phyloP scores from a whole-genome alignment of 2,329 filamentous ascomycete species.

The Microdochium bolleyi region DNA sequence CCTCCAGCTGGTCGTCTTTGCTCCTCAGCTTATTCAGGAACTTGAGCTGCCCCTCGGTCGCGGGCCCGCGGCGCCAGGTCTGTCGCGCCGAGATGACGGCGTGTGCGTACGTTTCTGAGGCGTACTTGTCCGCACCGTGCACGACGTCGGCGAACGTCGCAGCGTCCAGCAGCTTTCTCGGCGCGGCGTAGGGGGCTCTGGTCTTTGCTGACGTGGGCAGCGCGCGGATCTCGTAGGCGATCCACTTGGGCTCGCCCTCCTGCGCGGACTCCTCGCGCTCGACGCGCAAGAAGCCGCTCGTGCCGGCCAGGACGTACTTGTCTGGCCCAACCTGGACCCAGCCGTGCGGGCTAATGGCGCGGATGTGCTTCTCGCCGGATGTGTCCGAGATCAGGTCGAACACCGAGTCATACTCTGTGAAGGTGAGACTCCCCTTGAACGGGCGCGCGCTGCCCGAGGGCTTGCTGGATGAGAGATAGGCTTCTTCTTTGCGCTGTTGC shows the following conservation, averaged over 20 bases:
- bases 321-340: slow-evolving; percentile 76
- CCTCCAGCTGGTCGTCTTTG: slow-evolving; percentile 43
- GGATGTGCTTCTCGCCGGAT: slow-evolving; percentile 70
- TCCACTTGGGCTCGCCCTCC: slow-evolving; percentile 24
- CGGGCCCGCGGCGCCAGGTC: slow-evolving; percentile 61
- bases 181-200: slow-evolving; percentile 58
- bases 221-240: slow-evolving; percentile 39
- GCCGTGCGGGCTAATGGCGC: slow-evolving; percentile 62
- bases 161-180: slow-evolving; percentile 59
- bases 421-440: slow-evolving; percentile 47
- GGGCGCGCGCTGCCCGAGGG: slow-evolving; percentile 3
- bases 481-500: slow-evolving; percentile 22
- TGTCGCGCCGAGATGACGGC: slow-evolving; percentile 59
- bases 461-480: slow-evolving; percentile 3
- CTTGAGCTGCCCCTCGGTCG: slow-evolving; percentile 57
- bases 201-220: slow-evolving; percentile 29
- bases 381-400: slow-evolving; percentile 82
- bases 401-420: slow-evolving; percentile 89
- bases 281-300: slow-evolving; percentile 50
- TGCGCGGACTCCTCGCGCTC: slow-evolving; percentile 27
- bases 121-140: slow-evolving; percentile 78
- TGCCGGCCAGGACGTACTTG: slow-evolving; percentile 63
- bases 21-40: slow-evolving; percentile 61
- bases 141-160: slow-evolving; percentile 67
- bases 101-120: slow-evolving; percentile 55